Conservation (phyloP, 2,329 filamentous ascomycete genomes). For the Alternaria incomplexa region DNA sequence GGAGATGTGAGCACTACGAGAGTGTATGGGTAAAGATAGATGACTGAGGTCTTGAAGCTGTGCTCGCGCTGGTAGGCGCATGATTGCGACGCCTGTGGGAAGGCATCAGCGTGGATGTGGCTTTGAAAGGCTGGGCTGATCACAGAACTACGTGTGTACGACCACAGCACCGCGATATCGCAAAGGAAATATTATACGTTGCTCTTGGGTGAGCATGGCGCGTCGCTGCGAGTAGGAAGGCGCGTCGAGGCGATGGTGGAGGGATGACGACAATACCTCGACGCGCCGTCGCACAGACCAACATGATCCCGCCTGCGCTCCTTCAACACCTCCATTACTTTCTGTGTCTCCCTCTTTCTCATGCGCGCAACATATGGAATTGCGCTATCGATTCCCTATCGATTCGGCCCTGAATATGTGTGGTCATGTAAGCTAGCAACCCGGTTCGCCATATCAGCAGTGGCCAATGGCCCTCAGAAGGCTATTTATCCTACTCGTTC, state of each 20-base stretch:
- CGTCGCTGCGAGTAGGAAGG: too few species aligned
- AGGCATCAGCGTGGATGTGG: background rate
- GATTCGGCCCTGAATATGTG: too few species aligned
- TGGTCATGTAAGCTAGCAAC: too few species aligned
- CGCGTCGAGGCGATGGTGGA: too few species aligned
- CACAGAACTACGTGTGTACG: background rate
- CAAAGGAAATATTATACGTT: background rate
- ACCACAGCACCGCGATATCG: background rate
- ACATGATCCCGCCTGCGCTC: too few species aligned
- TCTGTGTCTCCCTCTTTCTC: too few species aligned
- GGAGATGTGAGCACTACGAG: background rate
- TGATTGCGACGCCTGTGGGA: background rate
- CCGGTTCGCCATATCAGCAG: background rate
- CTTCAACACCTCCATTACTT: too few species aligned
- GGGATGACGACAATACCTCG: too few species aligned
- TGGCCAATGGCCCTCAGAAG: background rate
- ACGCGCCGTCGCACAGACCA: too few species aligned
- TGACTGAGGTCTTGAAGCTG: background rate
- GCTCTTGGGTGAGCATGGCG: too few species aligned
- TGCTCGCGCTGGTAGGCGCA: background rate
- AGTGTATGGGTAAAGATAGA: background rate
- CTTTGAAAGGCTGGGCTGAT: background rate
- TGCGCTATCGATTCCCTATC: too few species aligned
- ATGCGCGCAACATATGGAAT: too few species aligned
- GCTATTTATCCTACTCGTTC: background rate